Percentiles rank a stretch among this genome's conserved stretches.
These are phyloP conservation scores for Leccinum pachyderme DNA, from an alignment of 1,284 basidiomycete genomes.

Conservation along the genomic window DNA sequence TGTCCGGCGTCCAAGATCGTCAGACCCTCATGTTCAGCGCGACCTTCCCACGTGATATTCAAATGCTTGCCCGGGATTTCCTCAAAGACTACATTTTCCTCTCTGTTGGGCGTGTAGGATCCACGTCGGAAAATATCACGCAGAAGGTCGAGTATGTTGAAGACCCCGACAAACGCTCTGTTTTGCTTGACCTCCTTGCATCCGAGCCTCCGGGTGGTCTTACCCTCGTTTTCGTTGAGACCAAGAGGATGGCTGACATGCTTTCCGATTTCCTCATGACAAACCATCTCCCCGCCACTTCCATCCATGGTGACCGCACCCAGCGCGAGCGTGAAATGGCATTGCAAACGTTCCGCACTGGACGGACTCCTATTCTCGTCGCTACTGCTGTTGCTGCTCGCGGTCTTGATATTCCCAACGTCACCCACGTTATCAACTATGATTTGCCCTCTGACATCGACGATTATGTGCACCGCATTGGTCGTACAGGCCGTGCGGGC, in stretches of 20 bases:
- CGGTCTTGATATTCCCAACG: conserved; percentile 99
- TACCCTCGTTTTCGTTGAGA: conserved; percentile 98
- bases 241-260: conserved; percentile 99
- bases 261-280: conserved; percentile 93
- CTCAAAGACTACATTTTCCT: conserved; percentile 98
- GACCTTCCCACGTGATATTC: conserved; percentile 99
- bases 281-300: conserved; percentile 87
- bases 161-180: conserved; percentile 95
- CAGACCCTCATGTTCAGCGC: conserved; percentile 99
- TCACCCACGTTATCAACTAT: conserved; percentile 98
- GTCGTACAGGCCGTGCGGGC: conserved; percentile 98
- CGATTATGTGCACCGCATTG: conserved; percentile 98
- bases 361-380: conserved; percentile 94
- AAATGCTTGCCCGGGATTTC: conserved; percentile 95
- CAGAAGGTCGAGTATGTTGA: conserved; percentile 99
- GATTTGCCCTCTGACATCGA: conserved; percentile 99
- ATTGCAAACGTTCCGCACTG: conserved; percentile 92
- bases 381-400: conserved; percentile 98
- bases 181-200: conserved; percentile 91
- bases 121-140: conserved; percentile 99
- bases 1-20: conserved; percentile 89
- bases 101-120: conserved; percentile 97
- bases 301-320: conserved; percentile 97
- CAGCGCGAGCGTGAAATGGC: conserved; percentile 98
- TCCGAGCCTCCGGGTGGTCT: conserved; percentile 76